Base-by-base conservation (phyloP, 2,329 filamentous ascomycete genomes). In the Diaporthe longicolla region DNA sequence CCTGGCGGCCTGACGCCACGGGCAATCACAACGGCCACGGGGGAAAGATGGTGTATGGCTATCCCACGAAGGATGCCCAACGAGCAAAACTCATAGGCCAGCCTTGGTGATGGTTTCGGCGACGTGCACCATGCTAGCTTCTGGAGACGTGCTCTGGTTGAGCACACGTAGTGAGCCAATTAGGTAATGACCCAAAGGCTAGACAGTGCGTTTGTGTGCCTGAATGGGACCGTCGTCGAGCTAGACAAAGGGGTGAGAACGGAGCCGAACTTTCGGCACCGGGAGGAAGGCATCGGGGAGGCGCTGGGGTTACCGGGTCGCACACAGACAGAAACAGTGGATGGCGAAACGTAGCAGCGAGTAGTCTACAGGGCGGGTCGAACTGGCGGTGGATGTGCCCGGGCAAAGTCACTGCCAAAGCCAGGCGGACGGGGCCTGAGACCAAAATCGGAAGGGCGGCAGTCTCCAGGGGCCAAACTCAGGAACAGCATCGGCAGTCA, bases 201-300 rank as follows among this genome's bases (percentile, higher is more conserved):
- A 61, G 58, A 52, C 40, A 24, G 26, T 24, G 26, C 24, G 24
- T 29, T 29, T 50, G 35, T 52, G 50, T 71, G 48, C 43, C 43
- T 52, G 40, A 29, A 26, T n/a, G 24, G 37, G 63, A 37, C 48
- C 48, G 63, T 40, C 48, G 32, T n/a, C 17, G 11, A 45, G 35
- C 45, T 63, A 63, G 70, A 45, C 35, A 11, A 32, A n/a, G 35
- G 29, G 55, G 40, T 24, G 40, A n/a, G 35, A 35, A 55, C 57
- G 63, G 70, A 70, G 57, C 73, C 63, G 54, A 43, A 48, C n/a
- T 57, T 21, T 54, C 70, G 73, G 73, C 52, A 68, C 68, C 37
- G 68, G 32, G 29, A 26, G 3, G n/a, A 48, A 24, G 9, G 19
- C 57, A 24, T 35, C 50, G 61, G 48, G 5, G 45, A 24, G 19